Evolutionary conservation across 2,329 filamentous ascomycete genomes (phyloP), one percentile per base, ranked within the genome.

Genomic region (Curvularia sp.): DNA sequence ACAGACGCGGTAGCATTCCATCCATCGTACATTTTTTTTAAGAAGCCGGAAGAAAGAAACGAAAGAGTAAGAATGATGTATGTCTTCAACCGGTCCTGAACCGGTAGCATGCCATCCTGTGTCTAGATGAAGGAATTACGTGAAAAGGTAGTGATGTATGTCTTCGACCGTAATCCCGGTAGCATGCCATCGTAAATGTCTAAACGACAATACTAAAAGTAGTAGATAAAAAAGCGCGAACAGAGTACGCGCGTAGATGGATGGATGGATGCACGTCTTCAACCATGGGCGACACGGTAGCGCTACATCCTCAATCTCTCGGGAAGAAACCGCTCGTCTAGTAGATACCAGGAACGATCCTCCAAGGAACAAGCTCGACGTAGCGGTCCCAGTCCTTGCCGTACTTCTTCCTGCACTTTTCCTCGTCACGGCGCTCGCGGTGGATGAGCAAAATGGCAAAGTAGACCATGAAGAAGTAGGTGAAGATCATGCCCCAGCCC

Each of bases 381-480:
- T 97, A 98, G 79, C 87, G 86, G 63, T 93, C 87, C 93, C 94
- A 98, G 74, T 97, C 93, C 67, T 88, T 88, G 26, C 93, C 93
- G 72, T 98, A 98, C 83, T 98, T 98, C 73, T 86, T 86, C 63
- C 85, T 83, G 78, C 94, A 98, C 83, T 97, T 97, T 75, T 92
- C 90, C 67, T 97, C 93, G 67, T 98, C 94, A 53, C 94, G 85
- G 58, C 87, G 82, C 75, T 96, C 93, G 20, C 94, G 89, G 75
- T 97, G 94, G 53, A 97, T 82, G 10, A 98, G 83, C 62, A 98
- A 80, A 12, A 96, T 80, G 3, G 88, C 93, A 80, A 98, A 97
- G 81, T 97, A 98, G 7, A 96, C 71, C 67, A 97, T 84, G 80
- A 96, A 98, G 75, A 97, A 97, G 81, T 97, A 98, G 0, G 93